Evolutionary conservation across 257 asterid species (phyloP), one percentile per base, ranked within the genome.

Genomic region (Salvia rosmarinus): DNA sequence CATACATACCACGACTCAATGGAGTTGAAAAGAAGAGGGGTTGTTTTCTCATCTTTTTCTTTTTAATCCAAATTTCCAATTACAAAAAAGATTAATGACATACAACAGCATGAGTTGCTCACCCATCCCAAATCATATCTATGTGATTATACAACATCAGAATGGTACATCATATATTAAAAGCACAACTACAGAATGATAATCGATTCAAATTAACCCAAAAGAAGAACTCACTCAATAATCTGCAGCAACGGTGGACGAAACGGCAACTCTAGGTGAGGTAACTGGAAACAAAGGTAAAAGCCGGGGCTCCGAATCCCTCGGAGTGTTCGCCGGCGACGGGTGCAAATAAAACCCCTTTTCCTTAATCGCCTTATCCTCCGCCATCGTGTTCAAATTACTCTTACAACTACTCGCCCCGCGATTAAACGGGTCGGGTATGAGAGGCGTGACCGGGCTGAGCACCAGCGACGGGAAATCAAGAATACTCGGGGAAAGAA

Each of bases 391-490:
- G 73, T 89, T 82, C 85, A 89, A 37, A 63, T 59, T 82, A 28
- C 68, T 74, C 11, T 54, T 60, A 42, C 65, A 75, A 46, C 54
- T 67, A 40, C 51, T 74, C 0, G 77, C 81, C 14, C 69, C 68
- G 34, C 96, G 82, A 72, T 82, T 82, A 17, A 90, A 89, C 77
- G 93, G 97, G 91, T 93, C 97, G 73, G 82, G 96, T 68, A 87
- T 85, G 21, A 90, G 92, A 0, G 97, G 98, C 10, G 97, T 93
- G 6, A 90, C 95, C n/a, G 98, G 97, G 84, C 98, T 90, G 72
- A 93, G 92, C 2, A 54, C 90, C 49, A 90, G 67, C 3, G 97
- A 89, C 6, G 97, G 96, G 28, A 93, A 90, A 79, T 89, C 98
- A 4, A 93, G 97, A 13, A 90, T 80, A 75, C 97, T 90, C 0